These are phyloP conservation scores for Melanopsichium pennsylvanicum DNA, from an alignment of 1,284 basidiomycete genomes.

Conservation along the genomic window DNA sequence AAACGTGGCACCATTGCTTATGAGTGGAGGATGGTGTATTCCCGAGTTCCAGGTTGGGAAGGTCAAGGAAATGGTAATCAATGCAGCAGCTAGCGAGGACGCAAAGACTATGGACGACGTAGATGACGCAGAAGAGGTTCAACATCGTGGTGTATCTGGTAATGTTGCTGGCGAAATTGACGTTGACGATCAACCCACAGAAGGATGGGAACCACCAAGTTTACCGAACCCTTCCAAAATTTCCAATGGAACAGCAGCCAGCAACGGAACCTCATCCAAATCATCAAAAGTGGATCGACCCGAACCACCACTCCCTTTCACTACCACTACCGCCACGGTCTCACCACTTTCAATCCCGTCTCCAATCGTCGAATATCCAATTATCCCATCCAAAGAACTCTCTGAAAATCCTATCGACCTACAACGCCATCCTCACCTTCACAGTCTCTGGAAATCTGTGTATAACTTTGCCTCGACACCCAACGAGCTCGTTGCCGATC, in stretches of 20 bases:
- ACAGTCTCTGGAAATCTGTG: conserved; percentile 8
- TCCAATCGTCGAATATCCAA: too few relatives aligned
- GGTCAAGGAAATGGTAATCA: neutral
- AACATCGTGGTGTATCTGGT: neutral
- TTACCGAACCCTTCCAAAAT: too few relatives aligned
- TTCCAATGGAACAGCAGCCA: too few relatives aligned
- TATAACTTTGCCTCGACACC: conserved; percentile 2
- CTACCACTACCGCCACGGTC: neutral
- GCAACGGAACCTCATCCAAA: neutral
- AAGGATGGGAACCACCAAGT: conserved; percentile 18
- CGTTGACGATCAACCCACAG: conserved; percentile 9
- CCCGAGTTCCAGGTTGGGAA: conserved; percentile 4
- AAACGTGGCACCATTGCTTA: conserved; percentile 6
- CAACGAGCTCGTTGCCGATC: conserved; percentile 10
- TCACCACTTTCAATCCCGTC: neutral
- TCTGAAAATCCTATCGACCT: conserved; percentile 36
- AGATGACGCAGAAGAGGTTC: neutral
- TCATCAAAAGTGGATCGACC: neutral
- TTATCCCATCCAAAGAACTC: conserved; percentile 29
- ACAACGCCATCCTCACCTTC: conserved; percentile 12
- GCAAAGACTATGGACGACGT: neutral
- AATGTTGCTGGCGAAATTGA: neutral
- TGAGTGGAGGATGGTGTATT: conserved; percentile 23
- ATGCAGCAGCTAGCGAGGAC: neutral
- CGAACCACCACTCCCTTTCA: neutral